A percentile compares a stretch with the other conserved stretches of the same genome.
phyloP scores from a whole-genome alignment of 768 basidiomycete species.

The Amanita thiersii region DNA sequence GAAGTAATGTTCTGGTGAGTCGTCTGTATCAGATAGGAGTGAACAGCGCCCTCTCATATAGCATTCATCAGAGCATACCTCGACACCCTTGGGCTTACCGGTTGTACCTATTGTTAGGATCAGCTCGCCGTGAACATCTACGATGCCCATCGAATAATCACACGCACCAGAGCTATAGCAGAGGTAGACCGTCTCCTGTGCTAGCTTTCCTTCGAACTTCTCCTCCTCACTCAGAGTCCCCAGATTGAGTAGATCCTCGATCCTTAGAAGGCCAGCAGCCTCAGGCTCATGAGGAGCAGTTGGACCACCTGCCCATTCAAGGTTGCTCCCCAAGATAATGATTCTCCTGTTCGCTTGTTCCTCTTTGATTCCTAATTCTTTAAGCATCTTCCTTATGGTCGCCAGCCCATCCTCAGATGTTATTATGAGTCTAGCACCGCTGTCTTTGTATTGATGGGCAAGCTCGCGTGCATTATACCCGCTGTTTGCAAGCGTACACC shows the following conservation, averaged over 20 bases:
- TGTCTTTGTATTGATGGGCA: slow-evolving; percentile 62
- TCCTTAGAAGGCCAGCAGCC: slow-evolving; percentile 22
- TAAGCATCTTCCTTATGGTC: slow-evolving; percentile 50
- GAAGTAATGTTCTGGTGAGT: slow-evolving; percentile 64
- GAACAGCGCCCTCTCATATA: background rate
- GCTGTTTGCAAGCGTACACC: slow-evolving; percentile 67
- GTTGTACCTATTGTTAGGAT: slow-evolving; percentile 78
- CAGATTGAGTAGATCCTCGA: slow-evolving; percentile 43
- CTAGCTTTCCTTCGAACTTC: slow-evolving; percentile 39
- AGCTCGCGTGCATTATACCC: slow-evolving; percentile 65
- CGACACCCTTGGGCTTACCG: slow-evolving; percentile 67
- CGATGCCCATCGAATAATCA: too few relatives aligned
- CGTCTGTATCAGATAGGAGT: slow-evolving; percentile 27
- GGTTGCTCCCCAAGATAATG: slow-evolving; percentile 43
- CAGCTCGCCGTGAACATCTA: too few relatives aligned
- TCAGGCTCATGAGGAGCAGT: slow-evolving; percentile 17
- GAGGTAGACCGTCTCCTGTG: slow-evolving; percentile 54
- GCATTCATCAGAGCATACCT: slow-evolving; percentile 22
- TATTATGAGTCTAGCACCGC: slow-evolving; percentile 54
- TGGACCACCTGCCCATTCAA: slow-evolving; percentile 38
- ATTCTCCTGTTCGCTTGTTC: slow-evolving; percentile 44
- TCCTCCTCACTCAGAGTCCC: slow-evolving; percentile 46
- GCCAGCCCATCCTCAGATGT: slow-evolving; percentile 53
- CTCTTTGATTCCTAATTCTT: slow-evolving; percentile 34
- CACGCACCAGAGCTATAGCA: slow-evolving; percentile 45